These are phyloP conservation scores for Rhododendron simsii DNA, from an alignment of 148 eudicot species.

Conservation along the genomic window DNA sequence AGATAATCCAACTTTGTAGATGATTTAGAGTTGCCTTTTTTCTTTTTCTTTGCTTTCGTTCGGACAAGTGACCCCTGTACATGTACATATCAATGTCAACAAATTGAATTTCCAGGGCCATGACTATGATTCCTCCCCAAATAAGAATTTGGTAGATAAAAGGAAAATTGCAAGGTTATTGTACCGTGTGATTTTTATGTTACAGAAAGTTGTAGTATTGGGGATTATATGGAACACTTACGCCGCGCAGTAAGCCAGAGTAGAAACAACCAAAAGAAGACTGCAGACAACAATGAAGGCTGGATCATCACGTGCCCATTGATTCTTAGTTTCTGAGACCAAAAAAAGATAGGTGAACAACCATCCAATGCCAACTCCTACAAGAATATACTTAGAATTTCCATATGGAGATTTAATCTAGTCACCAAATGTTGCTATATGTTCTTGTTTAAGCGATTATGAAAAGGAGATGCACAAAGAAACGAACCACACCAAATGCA, in stretches of 20 bases:
- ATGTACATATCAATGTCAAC: neutral
- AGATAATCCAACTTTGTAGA: neutral
- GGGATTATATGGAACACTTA: conserved; percentile 42
- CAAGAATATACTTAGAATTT: neutral
- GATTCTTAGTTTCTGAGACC: conserved; percentile 93
- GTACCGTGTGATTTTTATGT: neutral
- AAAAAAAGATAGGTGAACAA: conserved; percentile 9
- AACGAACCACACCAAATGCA: neutral
- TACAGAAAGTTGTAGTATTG: neutral
- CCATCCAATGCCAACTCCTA: neutral
- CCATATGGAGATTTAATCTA: neutral
- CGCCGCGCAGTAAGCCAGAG: conserved; percentile 94
- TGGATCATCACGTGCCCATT: conserved; percentile 99
- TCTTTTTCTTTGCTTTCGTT: neutral
- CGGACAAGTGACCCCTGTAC: neutral
- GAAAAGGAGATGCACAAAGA: neutral
- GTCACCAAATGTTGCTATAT: neutral
- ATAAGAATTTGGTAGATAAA: neutral
- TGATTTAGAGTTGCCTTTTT: neutral
- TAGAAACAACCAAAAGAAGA: conserved; percentile 76
- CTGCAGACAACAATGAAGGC: conserved; percentile 95
- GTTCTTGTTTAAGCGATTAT: neutral
- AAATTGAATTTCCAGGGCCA: neutral
- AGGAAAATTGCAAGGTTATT: neutral
- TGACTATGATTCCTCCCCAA: neutral